These are phyloP conservation scores for Spiromastix sp. DNA, from an alignment of 2,329 filamentous ascomycete species.

Conservation along the genomic window DNA sequence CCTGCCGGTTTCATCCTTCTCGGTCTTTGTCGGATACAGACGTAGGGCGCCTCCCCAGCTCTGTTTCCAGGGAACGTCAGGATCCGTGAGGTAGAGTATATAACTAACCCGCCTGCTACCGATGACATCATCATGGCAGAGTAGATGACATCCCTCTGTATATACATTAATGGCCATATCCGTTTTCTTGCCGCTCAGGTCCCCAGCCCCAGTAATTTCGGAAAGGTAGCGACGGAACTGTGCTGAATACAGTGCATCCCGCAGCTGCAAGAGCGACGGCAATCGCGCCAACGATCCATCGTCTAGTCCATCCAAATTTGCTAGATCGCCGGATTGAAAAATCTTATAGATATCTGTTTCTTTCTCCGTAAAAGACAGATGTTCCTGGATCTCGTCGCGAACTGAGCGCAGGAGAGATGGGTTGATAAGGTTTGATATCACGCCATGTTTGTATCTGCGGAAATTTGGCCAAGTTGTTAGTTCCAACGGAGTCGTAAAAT, in stretches of 20 bases:
- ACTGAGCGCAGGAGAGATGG: slow-evolving; percentile 74
- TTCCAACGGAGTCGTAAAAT: neutral
- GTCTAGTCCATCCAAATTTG: slow-evolving; percentile 89
- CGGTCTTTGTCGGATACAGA: slow-evolving; percentile 63
- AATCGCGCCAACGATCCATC: slow-evolving; percentile 75
- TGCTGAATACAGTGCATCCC: slow-evolving; percentile 87
- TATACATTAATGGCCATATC: slow-evolving; percentile 99
- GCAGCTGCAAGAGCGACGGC: slow-evolving; percentile 80
- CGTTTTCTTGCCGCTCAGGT: slow-evolving; percentile 84
- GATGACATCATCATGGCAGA: slow-evolving; percentile 98
- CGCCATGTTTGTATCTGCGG: slow-evolving; percentile 73
- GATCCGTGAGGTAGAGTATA: slow-evolving; percentile 90
- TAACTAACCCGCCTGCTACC: slow-evolving; percentile 94
- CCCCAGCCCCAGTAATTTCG: slow-evolving; percentile 72
- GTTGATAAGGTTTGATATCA: slow-evolving; percentile 73
- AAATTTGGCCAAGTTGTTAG: neutral
- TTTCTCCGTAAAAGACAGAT: slow-evolving; percentile 93
- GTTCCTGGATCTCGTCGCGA: slow-evolving; percentile 76
- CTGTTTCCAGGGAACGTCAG: slow-evolving; percentile 78
- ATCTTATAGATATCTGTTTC: slow-evolving; percentile 99
- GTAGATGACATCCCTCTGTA: slow-evolving; percentile 85
- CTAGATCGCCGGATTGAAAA: slow-evolving; percentile 93
- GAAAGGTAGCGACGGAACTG: slow-evolving; percentile 84
- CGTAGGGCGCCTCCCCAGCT: slow-evolving; percentile 90
- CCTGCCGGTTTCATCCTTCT: slow-evolving; percentile 58